phyloP scores from a whole-genome alignment of 768 basidiomycete species.

The Russula earlei region DNA sequence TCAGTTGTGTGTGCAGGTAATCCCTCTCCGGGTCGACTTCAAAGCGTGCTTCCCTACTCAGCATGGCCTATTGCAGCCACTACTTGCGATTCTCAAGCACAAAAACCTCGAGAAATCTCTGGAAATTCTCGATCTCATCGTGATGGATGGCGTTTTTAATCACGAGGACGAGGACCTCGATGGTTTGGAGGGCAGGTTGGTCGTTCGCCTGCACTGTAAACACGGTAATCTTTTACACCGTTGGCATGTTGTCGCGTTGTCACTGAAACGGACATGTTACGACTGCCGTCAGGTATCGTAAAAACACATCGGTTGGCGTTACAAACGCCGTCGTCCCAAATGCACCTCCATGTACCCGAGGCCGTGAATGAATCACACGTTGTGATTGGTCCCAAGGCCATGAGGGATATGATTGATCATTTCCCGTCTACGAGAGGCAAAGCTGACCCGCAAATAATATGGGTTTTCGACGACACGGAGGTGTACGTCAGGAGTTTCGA shows the following conservation, averaged over 20 bases:
- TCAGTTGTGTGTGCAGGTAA: conserved; percentile 62
- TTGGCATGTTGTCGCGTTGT: background rate
- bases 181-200: conserved; percentile 58
- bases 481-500: conserved; percentile 63
- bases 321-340: conserved; percentile 44
- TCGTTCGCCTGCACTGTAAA: conserved; percentile 72
- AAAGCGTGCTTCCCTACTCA: background rate
- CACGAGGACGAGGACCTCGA: conserved; percentile 41
- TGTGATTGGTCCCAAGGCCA: conserved; percentile 59
- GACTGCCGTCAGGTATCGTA: conserved; percentile 45
- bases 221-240: conserved; percentile 43
- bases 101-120: conserved; percentile 67
- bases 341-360: conserved; percentile 61
- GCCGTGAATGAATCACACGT: conserved; percentile 50
- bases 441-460: conserved; percentile 70
- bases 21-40: conserved; percentile 5
- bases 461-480: conserved; percentile 65
- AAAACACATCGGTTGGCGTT: conserved; percentile 74
- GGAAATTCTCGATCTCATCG: conserved; percentile 65
- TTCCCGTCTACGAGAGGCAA: conserved; percentile 61
- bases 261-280: conserved; percentile 1
- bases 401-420: conserved; percentile 75
- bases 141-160: conserved; percentile 43
- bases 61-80: conserved; percentile 34
- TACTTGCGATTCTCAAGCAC: conserved; percentile 68